Conservation (phyloP, 148 eudicot genomes). For the Rhododendron ovatum region DNA sequence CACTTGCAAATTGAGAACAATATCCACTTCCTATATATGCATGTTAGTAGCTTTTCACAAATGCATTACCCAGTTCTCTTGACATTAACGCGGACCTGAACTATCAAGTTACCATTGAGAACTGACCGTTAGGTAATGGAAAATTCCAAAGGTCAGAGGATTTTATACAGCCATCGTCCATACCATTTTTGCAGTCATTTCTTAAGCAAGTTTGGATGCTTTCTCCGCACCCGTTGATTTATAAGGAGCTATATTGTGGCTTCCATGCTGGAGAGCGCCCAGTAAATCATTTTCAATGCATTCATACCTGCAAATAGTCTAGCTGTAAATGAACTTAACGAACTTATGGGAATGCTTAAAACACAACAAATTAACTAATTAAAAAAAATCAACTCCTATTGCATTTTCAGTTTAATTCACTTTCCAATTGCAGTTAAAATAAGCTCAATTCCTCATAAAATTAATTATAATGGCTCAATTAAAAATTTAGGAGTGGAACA, state of each 20-base stretch:
- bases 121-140: background rate
- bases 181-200: background rate
- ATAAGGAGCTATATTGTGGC: slow-evolving; percentile 58
- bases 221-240: slow-evolving; percentile 57
- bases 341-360: background rate
- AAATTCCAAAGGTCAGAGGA: background rate
- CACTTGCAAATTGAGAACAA: background rate
- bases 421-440: background rate
- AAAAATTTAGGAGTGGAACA: background rate
- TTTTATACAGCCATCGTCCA: background rate
- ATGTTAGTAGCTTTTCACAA: background rate
- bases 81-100: background rate
- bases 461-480: background rate
- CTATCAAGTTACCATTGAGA: background rate
- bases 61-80: background rate
- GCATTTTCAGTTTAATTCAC: background rate
- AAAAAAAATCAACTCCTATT: background rate
- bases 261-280: slow-evolving; percentile 43
- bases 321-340: background rate
- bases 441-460: background rate
- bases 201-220: slow-evolving; percentile 37
- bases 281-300: slow-evolving; percentile 66
- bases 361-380: background rate
- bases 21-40: background rate
- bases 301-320: slow-evolving; percentile 48